A percentile compares a stretch with the other conserved stretches of the same genome.
phyloP scores from a whole-genome alignment of 352 stramenopile species.

The Phytophthora pluvialis region DNA sequence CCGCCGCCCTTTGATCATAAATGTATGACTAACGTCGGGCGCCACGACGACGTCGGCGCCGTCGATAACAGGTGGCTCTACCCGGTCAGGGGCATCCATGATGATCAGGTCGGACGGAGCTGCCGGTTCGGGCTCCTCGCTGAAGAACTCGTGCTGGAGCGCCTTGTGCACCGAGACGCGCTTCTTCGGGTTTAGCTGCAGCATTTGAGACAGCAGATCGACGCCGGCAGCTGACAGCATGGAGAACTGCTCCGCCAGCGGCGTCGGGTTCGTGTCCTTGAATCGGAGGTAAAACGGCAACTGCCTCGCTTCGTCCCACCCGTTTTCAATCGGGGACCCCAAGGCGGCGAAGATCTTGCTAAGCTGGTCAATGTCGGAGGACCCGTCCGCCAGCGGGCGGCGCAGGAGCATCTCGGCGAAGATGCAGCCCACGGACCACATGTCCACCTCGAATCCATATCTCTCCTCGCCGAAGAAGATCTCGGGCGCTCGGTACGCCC shows the following conservation, averaged over 20 bases:
- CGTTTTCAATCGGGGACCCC: constrained; percentile 68
- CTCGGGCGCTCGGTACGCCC: constrained; percentile 75
- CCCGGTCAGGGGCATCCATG: constrained; percentile 33
- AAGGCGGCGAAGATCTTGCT: constrained; percentile 75
- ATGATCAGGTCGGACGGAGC: constrained; percentile 38
- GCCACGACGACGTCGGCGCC: constrained; percentile 25
- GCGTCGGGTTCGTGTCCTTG: constrained; percentile 63
- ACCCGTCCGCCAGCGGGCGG: constrained; percentile 62
- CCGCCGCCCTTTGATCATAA: constrained; percentile 63
- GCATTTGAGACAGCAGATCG: constrained; percentile 56
- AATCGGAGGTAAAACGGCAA: constrained; percentile 84
- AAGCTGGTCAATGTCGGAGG: constrained; percentile 83
- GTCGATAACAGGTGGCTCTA: constrained; percentile 23
- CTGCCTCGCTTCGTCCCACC: constrained; percentile 55
- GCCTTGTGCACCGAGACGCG: constrained; percentile 61
- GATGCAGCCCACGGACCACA: constrained; percentile 85
- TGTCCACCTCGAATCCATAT: constrained; percentile 69
- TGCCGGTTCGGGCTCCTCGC: constrained; percentile 45
- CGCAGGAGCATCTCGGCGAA: constrained; percentile 81
- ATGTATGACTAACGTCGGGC: constrained; percentile 26
- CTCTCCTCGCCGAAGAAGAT: constrained; percentile 77
- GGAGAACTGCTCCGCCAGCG: constrained; percentile 66
- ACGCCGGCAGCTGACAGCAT: constrained; percentile 57
- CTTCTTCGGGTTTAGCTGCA: constrained; percentile 65
- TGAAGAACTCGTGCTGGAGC: constrained; percentile 71